Conservation (phyloP, 176 grass and related monocot genomes). For the Triticum monococcum region DNA sequence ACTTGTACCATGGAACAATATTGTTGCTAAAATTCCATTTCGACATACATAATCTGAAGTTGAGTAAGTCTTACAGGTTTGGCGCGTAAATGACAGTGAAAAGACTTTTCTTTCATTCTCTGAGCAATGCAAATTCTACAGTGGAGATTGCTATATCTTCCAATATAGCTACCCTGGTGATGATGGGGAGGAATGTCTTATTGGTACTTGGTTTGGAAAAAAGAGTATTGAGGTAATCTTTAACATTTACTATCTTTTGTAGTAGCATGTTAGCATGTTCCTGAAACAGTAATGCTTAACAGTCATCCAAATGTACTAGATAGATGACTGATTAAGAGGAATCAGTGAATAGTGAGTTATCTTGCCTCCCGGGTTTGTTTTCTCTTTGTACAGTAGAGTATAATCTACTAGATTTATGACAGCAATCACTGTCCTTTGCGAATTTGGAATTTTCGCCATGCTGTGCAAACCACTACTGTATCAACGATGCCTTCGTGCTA, state of each 20-base stretch:
- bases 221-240: constrained; percentile 79
- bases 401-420: neutral
- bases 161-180: constrained; percentile 96
- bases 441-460: constrained; percentile 12
- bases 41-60: constrained; percentile 27
- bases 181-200: constrained; percentile 77
- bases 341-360: neutral
- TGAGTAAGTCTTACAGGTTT: constrained; percentile 56
- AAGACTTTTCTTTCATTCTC: constrained; percentile 82
- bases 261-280: constrained; percentile 19
- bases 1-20: neutral
- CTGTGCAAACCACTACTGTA: constrained; percentile 10
- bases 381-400: neutral
- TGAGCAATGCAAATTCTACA: constrained; percentile 98
- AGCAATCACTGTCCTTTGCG: neutral
- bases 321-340: neutral
- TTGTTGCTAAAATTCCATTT: constrained; percentile 18
- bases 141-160: constrained; percentile 96
- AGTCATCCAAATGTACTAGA: neutral
- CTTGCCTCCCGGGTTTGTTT: neutral
- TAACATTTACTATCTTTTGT: constrained; percentile 10
- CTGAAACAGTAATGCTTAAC: constrained; percentile 25
- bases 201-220: constrained; percentile 96
- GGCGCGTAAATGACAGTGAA: constrained; percentile 80
- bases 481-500: neutral